A percentile compares a stretch with the other conserved stretches of the same genome.
Evolutionary conservation across 108 stramenopile species (phyloP).

Genomic region (Nitzschia inconspicua): DNA sequence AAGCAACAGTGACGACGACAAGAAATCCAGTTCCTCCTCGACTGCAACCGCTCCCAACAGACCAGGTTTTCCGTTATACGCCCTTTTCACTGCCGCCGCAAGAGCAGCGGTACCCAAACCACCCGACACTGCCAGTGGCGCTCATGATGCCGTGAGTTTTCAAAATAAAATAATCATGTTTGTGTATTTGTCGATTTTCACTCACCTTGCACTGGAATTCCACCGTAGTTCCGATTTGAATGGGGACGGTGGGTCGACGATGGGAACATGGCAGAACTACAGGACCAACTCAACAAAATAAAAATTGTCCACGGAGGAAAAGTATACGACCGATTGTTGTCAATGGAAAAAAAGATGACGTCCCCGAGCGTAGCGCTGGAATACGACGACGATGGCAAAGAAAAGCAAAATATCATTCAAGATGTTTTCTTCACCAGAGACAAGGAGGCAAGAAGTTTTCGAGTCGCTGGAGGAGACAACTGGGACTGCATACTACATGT

Average conservation of each 20-base stretch:
- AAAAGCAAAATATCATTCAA: background rate
- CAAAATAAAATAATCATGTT: no score
- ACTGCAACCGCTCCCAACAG: background rate
- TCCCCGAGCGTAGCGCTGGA: background rate
- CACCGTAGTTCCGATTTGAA: slow-evolving; percentile 69
- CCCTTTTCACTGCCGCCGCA: slow-evolving; percentile 6
- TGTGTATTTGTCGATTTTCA: no score
- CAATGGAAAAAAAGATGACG: background rate
- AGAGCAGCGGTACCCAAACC: slow-evolving; percentile 18
- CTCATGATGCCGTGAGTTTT: slow-evolving; percentile 42
- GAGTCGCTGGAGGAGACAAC: slow-evolving; percentile 57
- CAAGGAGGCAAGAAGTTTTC: slow-evolving; percentile 34
- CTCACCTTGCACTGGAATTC: no score
- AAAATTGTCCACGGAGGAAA: slow-evolving; percentile 24
- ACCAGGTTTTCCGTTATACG: no score
- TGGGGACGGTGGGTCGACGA: slow-evolving; percentile 65
- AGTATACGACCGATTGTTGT: slow-evolving; percentile 31
- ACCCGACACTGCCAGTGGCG: slow-evolving; percentile 36
- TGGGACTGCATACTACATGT: slow-evolving; percentile 79
- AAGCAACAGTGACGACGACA: background rate
- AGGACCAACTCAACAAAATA: slow-evolving; percentile 52
- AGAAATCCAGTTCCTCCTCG: no score
- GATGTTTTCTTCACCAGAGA: slow-evolving; percentile 12
- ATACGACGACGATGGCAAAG: slow-evolving; percentile 1
- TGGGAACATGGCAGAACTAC: slow-evolving; percentile 35